A percentile compares a stretch with the other conserved stretches of the same genome.
phyloP scores from a whole-genome alignment of 2,329 filamentous ascomycete species.

The Onygenales sp. region DNA sequence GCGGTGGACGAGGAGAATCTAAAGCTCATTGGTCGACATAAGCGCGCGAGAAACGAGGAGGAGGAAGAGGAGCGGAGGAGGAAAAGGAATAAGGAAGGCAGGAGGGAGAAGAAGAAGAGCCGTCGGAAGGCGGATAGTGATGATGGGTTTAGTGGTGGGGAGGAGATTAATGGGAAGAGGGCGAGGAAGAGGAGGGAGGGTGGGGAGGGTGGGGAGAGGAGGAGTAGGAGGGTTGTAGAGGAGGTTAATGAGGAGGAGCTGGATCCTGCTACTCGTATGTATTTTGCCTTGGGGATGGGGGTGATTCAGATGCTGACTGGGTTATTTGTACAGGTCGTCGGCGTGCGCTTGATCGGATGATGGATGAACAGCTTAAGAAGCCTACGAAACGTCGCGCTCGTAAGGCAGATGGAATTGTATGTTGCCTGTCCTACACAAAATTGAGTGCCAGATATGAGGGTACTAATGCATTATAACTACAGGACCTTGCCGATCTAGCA shows the following conservation, averaged over 20 bases:
- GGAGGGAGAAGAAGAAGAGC: conserved; percentile 55
- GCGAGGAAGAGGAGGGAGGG: conserved; percentile 40
- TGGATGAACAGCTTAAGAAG: conserved; percentile 82
- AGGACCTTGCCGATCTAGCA: conserved; percentile 84
- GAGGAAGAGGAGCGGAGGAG: conserved; percentile 59
- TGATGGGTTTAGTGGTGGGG: conserved; percentile 41
- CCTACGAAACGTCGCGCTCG: conserved; percentile 58
- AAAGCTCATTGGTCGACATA: conserved; percentile 52
- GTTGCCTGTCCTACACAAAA: conserved; percentile 22
- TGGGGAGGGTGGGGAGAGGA: conserved; percentile 38
- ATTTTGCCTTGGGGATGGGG: conserved; percentile 1
- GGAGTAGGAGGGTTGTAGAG: conserved; percentile 45
- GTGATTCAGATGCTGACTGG: background rate
- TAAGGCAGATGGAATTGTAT: conserved; percentile 80
- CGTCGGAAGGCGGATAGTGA: conserved; percentile 55
- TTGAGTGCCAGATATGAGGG: background rate
- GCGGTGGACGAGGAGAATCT: conserved; percentile 54
- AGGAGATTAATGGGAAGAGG: conserved; percentile 46
- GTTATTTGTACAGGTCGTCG: conserved; percentile 51
- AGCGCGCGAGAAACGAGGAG: conserved; percentile 53
- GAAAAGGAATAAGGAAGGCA: conserved; percentile 49
- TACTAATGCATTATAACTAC: conserved; percentile 19
- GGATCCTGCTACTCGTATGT: conserved; percentile 70
- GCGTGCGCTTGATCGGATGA: conserved; percentile 72
- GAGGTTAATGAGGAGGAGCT: conserved; percentile 68